phyloP scores from a whole-genome alignment of 1,284 basidiomycete genomes.

The Irpex rosettiformis region DNA sequence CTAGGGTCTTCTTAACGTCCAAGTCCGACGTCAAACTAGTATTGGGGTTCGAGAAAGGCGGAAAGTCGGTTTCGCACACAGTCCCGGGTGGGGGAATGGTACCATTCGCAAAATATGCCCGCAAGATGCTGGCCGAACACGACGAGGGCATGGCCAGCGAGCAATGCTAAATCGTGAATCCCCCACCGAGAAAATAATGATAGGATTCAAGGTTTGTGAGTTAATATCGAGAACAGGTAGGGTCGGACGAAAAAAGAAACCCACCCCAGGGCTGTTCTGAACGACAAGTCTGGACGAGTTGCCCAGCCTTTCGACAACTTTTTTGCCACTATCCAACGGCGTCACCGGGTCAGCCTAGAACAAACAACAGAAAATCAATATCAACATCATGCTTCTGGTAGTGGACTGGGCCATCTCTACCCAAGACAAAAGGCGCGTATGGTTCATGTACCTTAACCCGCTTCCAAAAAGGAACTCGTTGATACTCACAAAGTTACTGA shows the following conservation, averaged over 20 bases:
- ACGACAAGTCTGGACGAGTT: constrained; percentile 23
- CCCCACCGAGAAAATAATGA: background rate
- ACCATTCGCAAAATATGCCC: constrained; percentile 25
- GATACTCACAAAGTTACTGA: constrained; percentile 25
- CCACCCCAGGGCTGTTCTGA: constrained; percentile 27
- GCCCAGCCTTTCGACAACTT: constrained; percentile 21
- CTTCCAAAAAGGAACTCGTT: background rate
- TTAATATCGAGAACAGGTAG: no score
- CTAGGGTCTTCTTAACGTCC: background rate
- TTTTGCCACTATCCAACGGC: constrained; percentile 23
- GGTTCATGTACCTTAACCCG: background rate
- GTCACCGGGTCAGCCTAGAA: constrained; percentile 26
- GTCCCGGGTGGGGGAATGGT: constrained; percentile 25
- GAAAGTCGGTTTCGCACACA: constrained; percentile 22
- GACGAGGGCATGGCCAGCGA: constrained; percentile 21
- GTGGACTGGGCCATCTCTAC: background rate
- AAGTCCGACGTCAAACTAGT: background rate
- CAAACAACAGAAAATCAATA: background rate
- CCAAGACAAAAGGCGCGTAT: background rate
- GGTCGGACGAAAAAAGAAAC: constrained; percentile 1
- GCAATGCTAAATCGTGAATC: constrained; percentile 16
- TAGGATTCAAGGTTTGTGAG: background rate
- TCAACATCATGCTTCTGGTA: background rate
- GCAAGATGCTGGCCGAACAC: constrained; percentile 19
- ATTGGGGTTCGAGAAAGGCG: constrained; percentile 14